These are phyloP conservation scores for Globisporangium cystogenes DNA, from an alignment of 352 stramenopile genomes.

Conservation along the genomic window DNA sequence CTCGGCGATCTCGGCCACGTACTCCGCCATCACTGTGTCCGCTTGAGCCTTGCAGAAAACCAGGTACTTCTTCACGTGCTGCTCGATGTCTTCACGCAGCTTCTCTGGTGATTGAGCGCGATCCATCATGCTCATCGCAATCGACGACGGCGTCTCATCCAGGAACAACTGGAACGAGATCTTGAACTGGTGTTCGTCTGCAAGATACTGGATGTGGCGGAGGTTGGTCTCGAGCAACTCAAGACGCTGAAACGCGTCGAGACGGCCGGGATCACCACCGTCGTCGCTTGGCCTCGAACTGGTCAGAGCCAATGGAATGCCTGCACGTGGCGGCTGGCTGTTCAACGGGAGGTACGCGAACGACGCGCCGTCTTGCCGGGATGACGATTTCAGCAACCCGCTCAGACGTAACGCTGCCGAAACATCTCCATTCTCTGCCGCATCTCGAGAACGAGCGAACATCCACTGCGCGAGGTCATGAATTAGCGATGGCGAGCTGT, in stretches of 20 bases:
- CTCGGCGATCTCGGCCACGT: constrained; percentile 37
- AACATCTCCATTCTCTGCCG: constrained; percentile 22
- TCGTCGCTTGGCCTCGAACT: neutral
- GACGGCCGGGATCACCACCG: no score
- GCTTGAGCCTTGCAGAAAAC: constrained; percentile 23
- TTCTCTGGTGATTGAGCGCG: constrained; percentile 29
- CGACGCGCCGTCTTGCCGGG: neutral
- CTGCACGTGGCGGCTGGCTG: constrained; percentile 5
- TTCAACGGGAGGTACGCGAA: constrained; percentile 23
- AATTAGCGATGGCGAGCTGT: constrained; percentile 1
- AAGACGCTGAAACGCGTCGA: constrained; percentile 16
- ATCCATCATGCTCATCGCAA: constrained; percentile 75
- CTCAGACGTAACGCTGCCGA: constrained; percentile 27
- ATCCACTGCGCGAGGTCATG: constrained; percentile 25
- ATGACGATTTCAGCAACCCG: constrained; percentile 16
- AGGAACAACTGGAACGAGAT: constrained; percentile 52
- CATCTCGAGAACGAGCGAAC: constrained; percentile 19
- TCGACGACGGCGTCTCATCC: constrained; percentile 52
- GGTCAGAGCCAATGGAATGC: no score
- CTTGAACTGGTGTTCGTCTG: constrained; percentile 39
- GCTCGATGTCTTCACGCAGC: constrained; percentile 27
- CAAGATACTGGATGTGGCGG: constrained; percentile 44
- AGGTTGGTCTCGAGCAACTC: constrained; percentile 34
- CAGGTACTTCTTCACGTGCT: constrained; percentile 47
- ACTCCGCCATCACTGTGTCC: constrained; percentile 44